phyloP scores from a whole-genome alignment of 306 rosid species.

The Trifolium pratense region DNA sequence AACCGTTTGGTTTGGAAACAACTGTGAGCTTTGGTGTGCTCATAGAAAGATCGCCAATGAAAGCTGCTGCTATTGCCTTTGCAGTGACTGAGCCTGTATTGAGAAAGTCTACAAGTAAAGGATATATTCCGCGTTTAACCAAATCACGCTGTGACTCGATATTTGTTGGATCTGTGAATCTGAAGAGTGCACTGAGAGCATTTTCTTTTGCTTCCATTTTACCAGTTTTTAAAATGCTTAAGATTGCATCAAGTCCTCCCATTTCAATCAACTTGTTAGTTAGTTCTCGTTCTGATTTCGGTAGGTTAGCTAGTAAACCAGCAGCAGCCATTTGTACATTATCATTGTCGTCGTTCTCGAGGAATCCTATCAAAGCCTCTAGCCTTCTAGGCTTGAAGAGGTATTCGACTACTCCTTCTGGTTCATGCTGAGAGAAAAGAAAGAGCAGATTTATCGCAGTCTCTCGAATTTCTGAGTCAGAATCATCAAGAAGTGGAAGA shows the following conservation, averaged over 20 bases:
- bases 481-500: slow-evolving; percentile 76
- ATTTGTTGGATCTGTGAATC: slow-evolving; percentile 83
- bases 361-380: slow-evolving; percentile 84
- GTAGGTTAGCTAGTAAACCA: slow-evolving; percentile 79
- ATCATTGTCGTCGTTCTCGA: slow-evolving; percentile 63
- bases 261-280: slow-evolving; percentile 65
- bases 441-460: slow-evolving; percentile 69
- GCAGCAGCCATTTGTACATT: slow-evolving; percentile 85
- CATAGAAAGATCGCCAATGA: slow-evolving; percentile 75
- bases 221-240: slow-evolving; percentile 66
- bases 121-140: slow-evolving; percentile 72
- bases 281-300: slow-evolving; percentile 68
- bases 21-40: slow-evolving; percentile 66
- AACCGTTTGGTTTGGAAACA: slow-evolving; percentile 49
- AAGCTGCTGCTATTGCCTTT: slow-evolving; percentile 89
- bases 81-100: slow-evolving; percentile 62
- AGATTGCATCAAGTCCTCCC: slow-evolving; percentile 71
- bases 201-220: slow-evolving; percentile 78
- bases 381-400: slow-evolving; percentile 85
- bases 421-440: slow-evolving; percentile 84
- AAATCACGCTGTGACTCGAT: slow-evolving; percentile 62
- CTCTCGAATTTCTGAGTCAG: slow-evolving; percentile 70
- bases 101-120: slow-evolving; percentile 70
- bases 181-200: slow-evolving; percentile 87
- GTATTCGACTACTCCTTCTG: slow-evolving; percentile 80